Conservation (phyloP, 495 filamentous ascomycete species). For the Aspergillus wentii region DNA sequence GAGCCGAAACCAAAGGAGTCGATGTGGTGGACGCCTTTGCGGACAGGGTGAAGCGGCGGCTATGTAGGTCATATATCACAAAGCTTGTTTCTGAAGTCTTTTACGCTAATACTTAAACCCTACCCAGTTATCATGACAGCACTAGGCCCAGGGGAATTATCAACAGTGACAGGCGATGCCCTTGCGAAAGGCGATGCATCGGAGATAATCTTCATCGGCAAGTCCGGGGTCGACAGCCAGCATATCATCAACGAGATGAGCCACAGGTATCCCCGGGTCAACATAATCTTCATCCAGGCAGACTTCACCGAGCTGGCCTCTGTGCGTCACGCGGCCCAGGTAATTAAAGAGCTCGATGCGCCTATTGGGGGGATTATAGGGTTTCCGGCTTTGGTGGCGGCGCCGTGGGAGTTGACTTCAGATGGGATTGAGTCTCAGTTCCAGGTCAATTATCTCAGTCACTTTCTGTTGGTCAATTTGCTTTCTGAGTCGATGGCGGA, state of each 20-base stretch:
- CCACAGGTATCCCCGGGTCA: constrained; percentile 12
- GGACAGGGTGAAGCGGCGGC: constrained; percentile 31
- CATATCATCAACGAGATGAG: constrained; percentile 35
- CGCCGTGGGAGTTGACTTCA: constrained; percentile 11
- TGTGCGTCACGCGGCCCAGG: constrained; percentile 10
- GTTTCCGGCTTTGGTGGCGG: constrained; percentile 16
- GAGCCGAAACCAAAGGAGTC: constrained; percentile 22
- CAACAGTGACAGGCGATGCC: constrained; percentile 15
- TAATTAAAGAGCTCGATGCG: constrained; percentile 10
- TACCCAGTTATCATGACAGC: constrained; percentile 13
- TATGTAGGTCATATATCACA: too few species aligned
- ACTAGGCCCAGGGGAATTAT: constrained; percentile 10
- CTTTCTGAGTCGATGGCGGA: constrained; percentile 7
- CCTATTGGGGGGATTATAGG: constrained; percentile 18
- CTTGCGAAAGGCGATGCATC: constrained; percentile 30
- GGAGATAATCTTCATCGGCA: constrained; percentile 37
- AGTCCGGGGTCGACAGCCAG: constrained; percentile 30
- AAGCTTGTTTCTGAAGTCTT: too few species aligned
- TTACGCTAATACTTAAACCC: background rate
- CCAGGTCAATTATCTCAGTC: constrained; percentile 19
- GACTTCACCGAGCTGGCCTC: constrained; percentile 11
- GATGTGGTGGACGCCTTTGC: constrained; percentile 31
- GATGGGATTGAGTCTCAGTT: constrained; percentile 21
- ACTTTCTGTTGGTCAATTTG: constrained; percentile 18
- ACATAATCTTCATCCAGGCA: constrained; percentile 17